Evolutionary conservation across 208 protist species (phyloP), one percentile per base, ranked within the genome.

Genomic region (Kentomonas sorsogonicus): DNA sequence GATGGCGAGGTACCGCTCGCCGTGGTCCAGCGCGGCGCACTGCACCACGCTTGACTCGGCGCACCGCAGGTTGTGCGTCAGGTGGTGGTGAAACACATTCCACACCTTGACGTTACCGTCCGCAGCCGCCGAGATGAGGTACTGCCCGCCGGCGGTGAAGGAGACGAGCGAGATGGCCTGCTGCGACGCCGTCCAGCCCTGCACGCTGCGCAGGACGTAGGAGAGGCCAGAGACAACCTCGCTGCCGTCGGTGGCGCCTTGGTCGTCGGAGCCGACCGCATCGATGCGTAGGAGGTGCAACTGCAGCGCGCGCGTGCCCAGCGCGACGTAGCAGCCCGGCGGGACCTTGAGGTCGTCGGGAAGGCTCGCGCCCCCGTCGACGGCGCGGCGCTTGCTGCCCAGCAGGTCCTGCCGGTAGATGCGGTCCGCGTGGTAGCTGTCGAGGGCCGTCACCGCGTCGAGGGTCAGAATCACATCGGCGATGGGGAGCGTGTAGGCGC

Each of bases 71-170:
- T 95, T 95, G 71, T 95, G 89, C 13, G 89, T 95, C 15, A 95
- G 75, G 66, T 95, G 76, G 65, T 95, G 89, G 52, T 92, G 83
- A 57, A 92, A 92, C 2, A 80, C 78, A 53, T 95, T 87, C 85
- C 89, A 95, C 53, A 85, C 75, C 72, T 92, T 92, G 31, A 95
- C 64, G 40, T 69, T 79, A 34, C 89, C 89, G 62, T 95, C 89
- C 20, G 89, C 91, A 33, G 85, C 76, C 50, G 83, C 78, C 3
- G 83, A 87, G 29, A 89, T 55, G 60, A 95, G 77, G 60, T 83
- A 83, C 25, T 72, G 72, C 33, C 76, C 84, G 39, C 71, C 65
- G 22, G 60, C 61, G 3, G 85, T 83, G 63, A 95, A 95, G 54
- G 79, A 69, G 13, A 95, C 71, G 13, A 79, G 61, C 4, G 83